phyloP scores from a whole-genome alignment of 768 basidiomycete species.

The Amanita inopinata region DNA sequence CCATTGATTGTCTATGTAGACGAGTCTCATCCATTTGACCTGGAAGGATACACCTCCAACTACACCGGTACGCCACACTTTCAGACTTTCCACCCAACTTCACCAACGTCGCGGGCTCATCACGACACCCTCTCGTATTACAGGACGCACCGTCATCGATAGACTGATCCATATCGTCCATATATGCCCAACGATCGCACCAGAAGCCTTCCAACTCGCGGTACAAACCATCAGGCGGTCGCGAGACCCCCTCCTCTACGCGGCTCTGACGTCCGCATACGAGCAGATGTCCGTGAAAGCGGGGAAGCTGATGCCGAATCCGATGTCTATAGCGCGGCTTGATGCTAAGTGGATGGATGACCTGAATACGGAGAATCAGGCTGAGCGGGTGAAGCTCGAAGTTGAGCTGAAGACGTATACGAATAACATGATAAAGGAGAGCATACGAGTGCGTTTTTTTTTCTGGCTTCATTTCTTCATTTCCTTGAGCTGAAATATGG shows the following conservation, averaged over 20 bases:
- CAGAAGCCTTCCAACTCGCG: constrained; percentile 62
- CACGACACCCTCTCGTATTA: background rate
- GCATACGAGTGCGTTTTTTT: constrained; percentile 63
- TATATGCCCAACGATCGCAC: constrained; percentile 57
- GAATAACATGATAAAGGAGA: constrained; percentile 98
- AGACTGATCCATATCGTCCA: constrained; percentile 61
- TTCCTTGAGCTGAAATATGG: background rate
- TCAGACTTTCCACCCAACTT: too few species aligned
- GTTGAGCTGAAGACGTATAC: constrained; percentile 91
- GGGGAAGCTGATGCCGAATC: constrained; percentile 14
- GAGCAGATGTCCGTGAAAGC: constrained; percentile 28
- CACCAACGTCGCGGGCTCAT: background rate
- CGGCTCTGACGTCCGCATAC: constrained; percentile 41
- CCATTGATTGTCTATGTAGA: constrained; percentile 42
- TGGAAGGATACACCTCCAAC: constrained; percentile 67
- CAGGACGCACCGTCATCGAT: constrained; percentile 71
- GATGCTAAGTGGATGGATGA: constrained; percentile 73
- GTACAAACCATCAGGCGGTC: constrained; percentile 54
- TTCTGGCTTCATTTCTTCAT: background rate
- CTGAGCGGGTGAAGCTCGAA: constrained; percentile 79
- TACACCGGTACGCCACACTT: constrained; percentile 50
- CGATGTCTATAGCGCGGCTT: constrained; percentile 29
- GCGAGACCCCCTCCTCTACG: constrained; percentile 58
- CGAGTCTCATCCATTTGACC: constrained; percentile 79
- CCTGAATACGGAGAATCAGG: constrained; percentile 49